phyloP scores from a whole-genome alignment of 1,284 basidiomycete species.

The Agaricales sp. region DNA sequence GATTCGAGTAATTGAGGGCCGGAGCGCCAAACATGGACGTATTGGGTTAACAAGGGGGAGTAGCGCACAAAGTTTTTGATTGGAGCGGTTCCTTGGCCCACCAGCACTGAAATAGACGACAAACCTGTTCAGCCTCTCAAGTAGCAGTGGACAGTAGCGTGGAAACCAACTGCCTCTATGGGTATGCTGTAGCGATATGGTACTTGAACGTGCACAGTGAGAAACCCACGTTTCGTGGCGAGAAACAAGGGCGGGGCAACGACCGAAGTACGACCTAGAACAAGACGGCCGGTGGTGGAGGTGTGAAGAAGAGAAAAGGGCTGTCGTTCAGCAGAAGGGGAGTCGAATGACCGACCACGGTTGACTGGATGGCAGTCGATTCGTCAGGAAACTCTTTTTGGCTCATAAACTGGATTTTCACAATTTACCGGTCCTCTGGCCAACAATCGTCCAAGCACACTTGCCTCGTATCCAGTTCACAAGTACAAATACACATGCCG shows the following conservation, averaged over 20 bases:
- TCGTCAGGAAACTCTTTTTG: too few relatives aligned
- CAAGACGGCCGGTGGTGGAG: not conserved
- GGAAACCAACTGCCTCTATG: not conserved
- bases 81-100: not conserved
- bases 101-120: not conserved
- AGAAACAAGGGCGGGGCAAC: too few relatives aligned
- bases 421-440: too few relatives aligned
- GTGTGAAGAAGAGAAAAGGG: not conserved
- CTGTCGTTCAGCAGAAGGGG: too few relatives aligned
- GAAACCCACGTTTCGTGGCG: too few relatives aligned
- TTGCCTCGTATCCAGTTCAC: too few relatives aligned
- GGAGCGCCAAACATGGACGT: conserved; percentile 1
- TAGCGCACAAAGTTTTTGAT: not conserved
- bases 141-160: not conserved
- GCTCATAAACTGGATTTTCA: too few relatives aligned
- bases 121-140: not conserved
- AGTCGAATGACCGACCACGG: too few relatives aligned
- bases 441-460: too few relatives aligned
- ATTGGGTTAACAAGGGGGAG: not conserved
- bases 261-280: too few relatives aligned
- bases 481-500: too few relatives aligned
- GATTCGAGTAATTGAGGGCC: not conserved
- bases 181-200: not conserved
- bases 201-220: not conserved
- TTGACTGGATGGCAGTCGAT: too few relatives aligned